Evolutionary conservation across 2,329 filamentous ascomycete species (phyloP).

Genomic region (Alternaria sp.): DNA sequence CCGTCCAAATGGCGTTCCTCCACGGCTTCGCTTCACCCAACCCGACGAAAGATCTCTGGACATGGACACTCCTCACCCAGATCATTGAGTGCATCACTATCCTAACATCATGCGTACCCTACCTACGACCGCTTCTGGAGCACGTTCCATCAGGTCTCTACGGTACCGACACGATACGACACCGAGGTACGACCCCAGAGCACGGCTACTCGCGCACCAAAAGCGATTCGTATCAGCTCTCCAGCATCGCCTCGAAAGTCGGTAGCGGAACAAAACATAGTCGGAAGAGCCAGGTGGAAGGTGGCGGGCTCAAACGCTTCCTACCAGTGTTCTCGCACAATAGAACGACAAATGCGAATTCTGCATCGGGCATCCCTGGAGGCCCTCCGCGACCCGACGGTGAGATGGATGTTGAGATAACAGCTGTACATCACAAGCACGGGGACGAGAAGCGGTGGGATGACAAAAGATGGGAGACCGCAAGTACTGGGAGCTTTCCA

Average conservation of each 20-base stretch:
- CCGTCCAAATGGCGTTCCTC: constrained; percentile 41
- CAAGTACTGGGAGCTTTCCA: constrained; percentile 40
- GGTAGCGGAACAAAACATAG: constrained; percentile 11
- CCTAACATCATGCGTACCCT: constrained; percentile 44
- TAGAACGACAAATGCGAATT: constrained; percentile 38
- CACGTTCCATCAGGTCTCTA: constrained; percentile 43
- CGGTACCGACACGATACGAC: constrained; percentile 40
- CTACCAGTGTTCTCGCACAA: constrained; percentile 38
- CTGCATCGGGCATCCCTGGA: constrained; percentile 43
- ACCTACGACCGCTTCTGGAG: constrained; percentile 44
- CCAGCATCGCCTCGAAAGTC: constrained; percentile 17
- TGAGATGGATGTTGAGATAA: constrained; percentile 40
- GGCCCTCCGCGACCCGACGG: constrained; percentile 40
- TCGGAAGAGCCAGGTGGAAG: constrained; percentile 26
- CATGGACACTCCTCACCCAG: constrained; percentile 43
- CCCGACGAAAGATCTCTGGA: constrained; percentile 40
- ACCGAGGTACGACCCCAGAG: constrained; percentile 38
- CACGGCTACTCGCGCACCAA: constrained; percentile 37
- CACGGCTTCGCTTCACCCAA: constrained; percentile 33
- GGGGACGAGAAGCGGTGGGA: constrained; percentile 10
- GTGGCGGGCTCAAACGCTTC: constrained; percentile 31
- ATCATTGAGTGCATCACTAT: constrained; percentile 45
- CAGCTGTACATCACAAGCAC: constrained; percentile 21
- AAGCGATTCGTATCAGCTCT: constrained; percentile 39
- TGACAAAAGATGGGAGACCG: constrained; percentile 40